phyloP scores from a whole-genome alignment of 768 basidiomycete species.

The Mycena metata region DNA sequence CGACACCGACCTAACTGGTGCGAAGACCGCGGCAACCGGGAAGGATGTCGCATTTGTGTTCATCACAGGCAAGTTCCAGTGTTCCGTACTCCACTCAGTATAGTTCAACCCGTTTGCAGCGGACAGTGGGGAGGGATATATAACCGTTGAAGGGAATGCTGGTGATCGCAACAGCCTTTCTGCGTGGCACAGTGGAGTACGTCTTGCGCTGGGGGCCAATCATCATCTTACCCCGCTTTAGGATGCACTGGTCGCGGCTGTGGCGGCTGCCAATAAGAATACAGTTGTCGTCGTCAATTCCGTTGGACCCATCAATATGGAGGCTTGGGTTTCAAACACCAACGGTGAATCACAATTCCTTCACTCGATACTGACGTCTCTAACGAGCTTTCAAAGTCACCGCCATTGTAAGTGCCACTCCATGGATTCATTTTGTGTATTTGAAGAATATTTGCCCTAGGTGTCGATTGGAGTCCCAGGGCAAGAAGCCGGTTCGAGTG shows the following conservation, averaged over 20 bases:
- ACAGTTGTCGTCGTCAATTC: slow-evolving; percentile 78
- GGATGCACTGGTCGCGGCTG: slow-evolving; percentile 63
- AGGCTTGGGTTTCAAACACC: slow-evolving; percentile 68
- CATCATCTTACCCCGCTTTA: slow-evolving; percentile 29
- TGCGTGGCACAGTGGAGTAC: slow-evolving; percentile 65
- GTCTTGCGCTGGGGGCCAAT: slow-evolving; percentile 6
- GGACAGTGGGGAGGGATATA: slow-evolving; percentile 54
- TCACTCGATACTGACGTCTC: background rate
- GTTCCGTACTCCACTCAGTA: too few species aligned
- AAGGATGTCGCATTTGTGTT: slow-evolving; percentile 68
- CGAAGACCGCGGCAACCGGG: slow-evolving; percentile 57
- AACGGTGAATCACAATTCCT: slow-evolving; percentile 53
- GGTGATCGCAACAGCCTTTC: slow-evolving; percentile 68
- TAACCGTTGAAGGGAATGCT: slow-evolving; percentile 62
- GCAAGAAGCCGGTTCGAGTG: slow-evolving; percentile 67
- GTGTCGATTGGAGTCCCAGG: slow-evolving; percentile 71
- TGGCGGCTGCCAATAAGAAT: slow-evolving; percentile 67
- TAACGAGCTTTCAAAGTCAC: slow-evolving; percentile 44
- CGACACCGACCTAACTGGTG: slow-evolving; percentile 63
- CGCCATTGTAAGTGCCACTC: slow-evolving; percentile 50
- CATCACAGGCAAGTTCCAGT: slow-evolving; percentile 54
- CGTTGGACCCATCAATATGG: slow-evolving; percentile 71
- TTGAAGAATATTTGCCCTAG: slow-evolving; percentile 36
- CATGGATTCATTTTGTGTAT: background rate
- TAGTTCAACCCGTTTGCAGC: slow-evolving; percentile 9